Percentiles rank a stretch among this genome's conserved stretches.
phyloP scores from a whole-genome alignment of 306 rosid genomes.

The Quillaja saponaria region DNA sequence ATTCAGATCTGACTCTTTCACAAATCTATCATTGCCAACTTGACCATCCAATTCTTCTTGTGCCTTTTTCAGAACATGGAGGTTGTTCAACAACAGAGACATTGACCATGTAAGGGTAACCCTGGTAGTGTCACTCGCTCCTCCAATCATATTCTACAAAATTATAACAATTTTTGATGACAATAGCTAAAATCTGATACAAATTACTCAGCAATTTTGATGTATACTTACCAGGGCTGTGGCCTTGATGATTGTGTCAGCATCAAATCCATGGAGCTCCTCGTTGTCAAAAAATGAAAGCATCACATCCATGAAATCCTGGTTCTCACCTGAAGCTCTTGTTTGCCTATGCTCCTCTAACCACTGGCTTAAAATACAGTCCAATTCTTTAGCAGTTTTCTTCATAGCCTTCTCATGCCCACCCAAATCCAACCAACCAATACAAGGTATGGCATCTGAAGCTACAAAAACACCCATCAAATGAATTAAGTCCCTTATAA shows the following conservation, averaged over 20 bases:
- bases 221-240: slow-evolving; percentile 2
- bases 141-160: too few species aligned
- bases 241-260: slow-evolving; percentile 25
- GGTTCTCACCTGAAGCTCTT: neutral
- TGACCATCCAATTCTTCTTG: slow-evolving; percentile 32
- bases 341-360: slow-evolving; percentile 34
- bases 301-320: slow-evolving; percentile 39
- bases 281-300: neutral
- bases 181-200: too few species aligned
- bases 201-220: too few species aligned
- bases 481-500: too few species aligned
- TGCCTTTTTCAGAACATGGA: slow-evolving; percentile 24
- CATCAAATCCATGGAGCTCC: slow-evolving; percentile 12
- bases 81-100: slow-evolving; percentile 35
- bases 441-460: slow-evolving; percentile 31
- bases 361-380: slow-evolving; percentile 15
- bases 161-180: too few species aligned
- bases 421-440: slow-evolving; percentile 53
- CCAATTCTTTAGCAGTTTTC: slow-evolving; percentile 29
- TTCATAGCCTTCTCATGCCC: slow-evolving; percentile 41
- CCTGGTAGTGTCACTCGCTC: slow-evolving; percentile 32
- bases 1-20: slow-evolving; percentile 32
- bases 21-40: slow-evolving; percentile 18
- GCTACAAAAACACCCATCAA: too few species aligned
- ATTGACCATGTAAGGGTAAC: slow-evolving; percentile 41